Base-by-base conservation (phyloP, 2,329 filamentous ascomycete genomes). In the Domatiomyces catenatus region DNA sequence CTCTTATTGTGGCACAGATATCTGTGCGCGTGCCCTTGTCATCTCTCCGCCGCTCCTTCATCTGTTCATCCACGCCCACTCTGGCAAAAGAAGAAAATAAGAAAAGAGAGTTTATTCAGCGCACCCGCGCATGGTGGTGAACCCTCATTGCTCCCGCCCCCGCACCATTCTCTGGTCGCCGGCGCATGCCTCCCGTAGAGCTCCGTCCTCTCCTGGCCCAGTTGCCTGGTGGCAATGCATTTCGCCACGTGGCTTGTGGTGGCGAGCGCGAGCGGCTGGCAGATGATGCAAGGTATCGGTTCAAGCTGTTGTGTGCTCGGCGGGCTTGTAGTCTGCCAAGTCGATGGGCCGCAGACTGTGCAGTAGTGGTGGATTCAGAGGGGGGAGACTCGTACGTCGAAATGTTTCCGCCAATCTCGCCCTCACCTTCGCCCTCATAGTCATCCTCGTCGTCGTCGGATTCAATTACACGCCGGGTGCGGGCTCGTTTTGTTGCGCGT, bases 361-460 rank as follows among this genome's bases (percentile, higher is more conserved):
- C 32, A 39, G 32, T 10, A 10, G 28, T 5, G 8, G 12, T 39
- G 10, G 32, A 39, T 39, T 5, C 2, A 39, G 32, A 15, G 10
- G 32, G 10, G 2, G 2, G 32, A 39, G 32, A 15, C 32, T 15
- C 32, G 32, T 39, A 4, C 28, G 12, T 8, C 28, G 8, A 36
- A 8, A 36, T 36, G 3, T 8, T 36, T 8, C 28, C 28, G 8
- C 28, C 28, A 36, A 36, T 8, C 8, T 12, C 12, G 8, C 28
- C 28, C 2, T 47, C 46, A 20, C 45, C 44, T 17, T 45, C 44
- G 44, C 51, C 48, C 44, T 52, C 36, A 24, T 3, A 17, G 2
- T 47, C 46, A 20, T 47, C 44, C 19, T 45, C 44, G 44, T 53
- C 48, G 44, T 52, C 36, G 19, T 51, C 43, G 43, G 28, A 28